Conservation (phyloP, 2,329 filamentous ascomycete genomes). For the Spiromastix sp. region DNA sequence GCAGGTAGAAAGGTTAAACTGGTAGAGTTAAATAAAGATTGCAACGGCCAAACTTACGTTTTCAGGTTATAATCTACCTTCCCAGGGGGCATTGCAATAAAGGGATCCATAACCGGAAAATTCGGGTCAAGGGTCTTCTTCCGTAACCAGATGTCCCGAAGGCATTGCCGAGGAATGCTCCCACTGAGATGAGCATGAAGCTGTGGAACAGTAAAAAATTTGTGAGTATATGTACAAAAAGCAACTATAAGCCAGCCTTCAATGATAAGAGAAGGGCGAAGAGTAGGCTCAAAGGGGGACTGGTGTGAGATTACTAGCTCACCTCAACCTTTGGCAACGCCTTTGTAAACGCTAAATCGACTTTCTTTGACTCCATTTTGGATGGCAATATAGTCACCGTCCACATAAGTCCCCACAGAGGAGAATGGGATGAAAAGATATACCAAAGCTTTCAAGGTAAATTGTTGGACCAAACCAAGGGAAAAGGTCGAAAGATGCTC, state of each 20-base stretch:
- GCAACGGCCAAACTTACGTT: slow-evolving; percentile 44
- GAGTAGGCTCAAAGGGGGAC: neutral
- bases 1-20: slow-evolving; percentile 22
- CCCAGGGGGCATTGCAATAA: slow-evolving; percentile 56
- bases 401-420: neutral
- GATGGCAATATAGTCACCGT: neutral
- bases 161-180: slow-evolving; percentile 60
- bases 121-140: slow-evolving; percentile 44
- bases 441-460: neutral
- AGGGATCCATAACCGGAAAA: slow-evolving; percentile 55
- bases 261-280: neutral
- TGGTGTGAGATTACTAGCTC: slow-evolving; percentile 2
- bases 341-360: slow-evolving; percentile 22
- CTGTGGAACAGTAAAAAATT: slow-evolving; percentile 28
- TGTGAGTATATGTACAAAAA: neutral
- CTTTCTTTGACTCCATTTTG: slow-evolving; percentile 18
- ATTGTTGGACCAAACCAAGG: too few species aligned
- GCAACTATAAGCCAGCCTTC: neutral
- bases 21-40: neutral
- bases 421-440: neutral
- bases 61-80: slow-evolving; percentile 62
- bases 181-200: slow-evolving; percentile 74
- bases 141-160: slow-evolving; percentile 62
- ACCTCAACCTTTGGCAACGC: slow-evolving; percentile 29
- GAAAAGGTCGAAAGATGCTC: too few species aligned